Percentiles rank a stretch among this genome's conserved stretches.
These are phyloP conservation scores for Eucalyptus grandis DNA, from an alignment of 345 rosid species.

Conservation along the genomic window DNA sequence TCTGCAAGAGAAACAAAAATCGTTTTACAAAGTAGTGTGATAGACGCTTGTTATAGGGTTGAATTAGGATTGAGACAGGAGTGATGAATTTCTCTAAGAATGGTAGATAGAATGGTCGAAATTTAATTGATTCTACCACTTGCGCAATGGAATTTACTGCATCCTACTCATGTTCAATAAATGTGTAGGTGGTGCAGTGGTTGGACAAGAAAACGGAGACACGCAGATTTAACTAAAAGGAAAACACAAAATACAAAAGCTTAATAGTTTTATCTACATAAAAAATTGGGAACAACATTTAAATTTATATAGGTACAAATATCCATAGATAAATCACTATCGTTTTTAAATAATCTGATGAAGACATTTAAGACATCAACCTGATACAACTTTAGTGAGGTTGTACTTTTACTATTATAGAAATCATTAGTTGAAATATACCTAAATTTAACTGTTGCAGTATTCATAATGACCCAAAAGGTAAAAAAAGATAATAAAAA, in stretches of 20 bases:
- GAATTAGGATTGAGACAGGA: not conserved
- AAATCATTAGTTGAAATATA: not conserved
- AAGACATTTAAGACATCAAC: not conserved
- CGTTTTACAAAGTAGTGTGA: not conserved
- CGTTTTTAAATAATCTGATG: not conserved
- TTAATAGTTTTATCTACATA: not conserved
- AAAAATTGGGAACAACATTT: not conserved
- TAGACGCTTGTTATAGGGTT: not conserved
- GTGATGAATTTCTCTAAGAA: not conserved
- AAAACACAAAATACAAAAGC: not conserved
- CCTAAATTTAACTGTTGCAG: not conserved
- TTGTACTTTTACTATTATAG: not conserved
- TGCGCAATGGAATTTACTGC: not conserved
- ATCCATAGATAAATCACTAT: not conserved
- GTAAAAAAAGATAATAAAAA: not conserved
- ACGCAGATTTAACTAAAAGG: not conserved
- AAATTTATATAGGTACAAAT: not conserved
- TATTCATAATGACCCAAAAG: not conserved
- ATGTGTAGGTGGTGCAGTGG: not conserved
- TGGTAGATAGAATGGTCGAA: not conserved
- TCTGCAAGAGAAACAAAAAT: not conserved
- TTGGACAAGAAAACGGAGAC: not conserved
- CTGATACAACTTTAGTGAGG: not conserved
- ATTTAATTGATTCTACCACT: not conserved
- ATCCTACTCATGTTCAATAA: not conserved